Evolutionary conservation across 1,139 yeast species (phyloP).

Genomic region (Meyerozyma smithsonii): DNA sequence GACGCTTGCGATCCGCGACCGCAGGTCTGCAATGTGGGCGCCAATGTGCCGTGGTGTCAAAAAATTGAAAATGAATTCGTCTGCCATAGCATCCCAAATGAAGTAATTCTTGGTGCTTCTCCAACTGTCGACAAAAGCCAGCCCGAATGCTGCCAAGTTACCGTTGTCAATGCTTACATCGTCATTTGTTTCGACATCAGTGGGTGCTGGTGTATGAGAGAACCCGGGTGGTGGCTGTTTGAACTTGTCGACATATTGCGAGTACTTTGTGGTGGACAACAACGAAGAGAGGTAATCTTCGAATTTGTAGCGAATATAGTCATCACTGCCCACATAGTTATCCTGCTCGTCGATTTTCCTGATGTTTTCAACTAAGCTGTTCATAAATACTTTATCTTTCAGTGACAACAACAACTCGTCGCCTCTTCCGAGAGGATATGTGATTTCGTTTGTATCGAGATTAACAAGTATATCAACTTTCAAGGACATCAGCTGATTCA

Average conservation of each 20-base stretch:
- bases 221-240: conserved; percentile 43
- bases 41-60: conserved; percentile 74
- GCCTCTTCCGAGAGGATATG: conserved; percentile 39
- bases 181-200: conserved; percentile 7
- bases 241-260: conserved; percentile 49
- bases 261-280: conserved; percentile 66
- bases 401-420: conserved; percentile 49
- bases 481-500: conserved; percentile 59
- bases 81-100: conserved; percentile 70
- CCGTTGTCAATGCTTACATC: conserved; percentile 21
- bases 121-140: conserved; percentile 62
- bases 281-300: conserved; percentile 85
- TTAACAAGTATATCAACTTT: conserved; percentile 44
- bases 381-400: conserved; percentile 74
- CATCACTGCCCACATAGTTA: conserved; percentile 69
- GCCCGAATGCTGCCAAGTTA: conserved; percentile 40
- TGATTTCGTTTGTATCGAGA: conserved; percentile 30
- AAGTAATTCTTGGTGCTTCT: conserved; percentile 58
- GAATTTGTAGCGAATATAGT: conserved; percentile 78
- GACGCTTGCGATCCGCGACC: background rate
- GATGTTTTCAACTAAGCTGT: conserved; percentile 25
- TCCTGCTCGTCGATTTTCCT: conserved; percentile 17
- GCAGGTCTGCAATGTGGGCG: conserved; percentile 16
- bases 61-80: conserved; percentile 84
- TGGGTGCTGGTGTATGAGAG: conserved; percentile 8